phyloP scores from a whole-genome alignment of 495 filamentous ascomycete species.

The Neurospora tetraspora region DNA sequence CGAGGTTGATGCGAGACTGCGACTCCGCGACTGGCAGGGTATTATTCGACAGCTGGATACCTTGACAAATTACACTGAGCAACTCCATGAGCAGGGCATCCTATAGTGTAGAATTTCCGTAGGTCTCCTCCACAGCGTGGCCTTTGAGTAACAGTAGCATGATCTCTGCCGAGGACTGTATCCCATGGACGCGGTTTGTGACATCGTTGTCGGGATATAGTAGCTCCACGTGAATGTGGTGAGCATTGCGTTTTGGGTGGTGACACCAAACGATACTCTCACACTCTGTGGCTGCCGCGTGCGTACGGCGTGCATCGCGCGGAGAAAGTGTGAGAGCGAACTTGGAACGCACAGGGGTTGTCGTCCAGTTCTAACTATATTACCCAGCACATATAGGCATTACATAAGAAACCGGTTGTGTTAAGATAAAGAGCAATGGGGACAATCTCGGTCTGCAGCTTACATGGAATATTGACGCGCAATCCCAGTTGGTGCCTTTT shows the following conservation, averaged over 20 bases:
- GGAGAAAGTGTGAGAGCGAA: constrained; percentile 3
- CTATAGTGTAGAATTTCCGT: not conserved
- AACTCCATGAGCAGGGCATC: not conserved
- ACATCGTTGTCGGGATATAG: not conserved
- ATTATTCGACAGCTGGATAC: constrained; percentile 9
- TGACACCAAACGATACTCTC: not conserved
- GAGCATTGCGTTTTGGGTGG: not conserved
- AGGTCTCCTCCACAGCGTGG: not conserved
- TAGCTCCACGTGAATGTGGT: not conserved
- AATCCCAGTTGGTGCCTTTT: not conserved
- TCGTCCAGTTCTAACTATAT: constrained; percentile 28
- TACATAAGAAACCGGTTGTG: constrained; percentile 17
- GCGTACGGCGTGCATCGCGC: not conserved
- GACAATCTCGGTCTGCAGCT: constrained; percentile 31
- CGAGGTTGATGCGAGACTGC: constrained; percentile 1
- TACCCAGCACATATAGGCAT: constrained; percentile 35
- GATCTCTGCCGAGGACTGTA: not conserved
- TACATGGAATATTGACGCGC: constrained; percentile 17
- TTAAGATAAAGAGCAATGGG: constrained; percentile 21
- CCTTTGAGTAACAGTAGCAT: not conserved
- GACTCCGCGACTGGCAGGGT: constrained; percentile 10
- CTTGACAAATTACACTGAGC: not conserved
- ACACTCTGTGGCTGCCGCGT: not conserved
- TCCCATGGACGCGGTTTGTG: not conserved
- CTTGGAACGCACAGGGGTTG: constrained; percentile 14